Conservation (phyloP, 2,329 filamentous ascomycete genomes). For the Emergomyces orientalis region DNA sequence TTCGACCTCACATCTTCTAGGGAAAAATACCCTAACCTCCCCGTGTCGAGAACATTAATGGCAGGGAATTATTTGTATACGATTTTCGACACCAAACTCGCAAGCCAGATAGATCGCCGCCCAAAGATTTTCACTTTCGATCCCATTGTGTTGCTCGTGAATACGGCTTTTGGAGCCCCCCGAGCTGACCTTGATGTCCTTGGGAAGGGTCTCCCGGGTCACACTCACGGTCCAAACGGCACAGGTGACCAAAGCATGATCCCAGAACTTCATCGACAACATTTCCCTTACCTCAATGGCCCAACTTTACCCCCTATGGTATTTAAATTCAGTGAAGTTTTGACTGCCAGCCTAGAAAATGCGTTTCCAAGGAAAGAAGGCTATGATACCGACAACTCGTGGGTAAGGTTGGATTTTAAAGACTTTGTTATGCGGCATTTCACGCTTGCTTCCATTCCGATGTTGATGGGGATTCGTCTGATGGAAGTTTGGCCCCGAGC, state of each 20-base stretch:
- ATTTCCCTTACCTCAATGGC: conserved; percentile 12
- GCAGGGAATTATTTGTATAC: conserved; percentile 18
- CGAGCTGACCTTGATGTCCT: conserved; percentile 16
- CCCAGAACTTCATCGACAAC: conserved; percentile 13
- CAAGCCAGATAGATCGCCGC: conserved; percentile 16
- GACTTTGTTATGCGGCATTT: conserved; percentile 15
- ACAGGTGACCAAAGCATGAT: conserved; percentile 13
- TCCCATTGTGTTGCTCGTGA: conserved; percentile 13
- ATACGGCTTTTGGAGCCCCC: conserved; percentile 15
- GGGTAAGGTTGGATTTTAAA: conserved; percentile 17
- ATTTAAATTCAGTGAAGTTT: conserved; percentile 14
- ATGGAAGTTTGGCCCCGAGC: conserved; percentile 17
- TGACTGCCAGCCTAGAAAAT: conserved; percentile 15
- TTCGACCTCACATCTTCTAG: background rate
- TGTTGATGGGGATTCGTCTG: conserved; percentile 17
- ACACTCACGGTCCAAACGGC: conserved; percentile 2
- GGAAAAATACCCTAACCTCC: conserved; percentile 9
- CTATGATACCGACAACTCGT: conserved; percentile 8
- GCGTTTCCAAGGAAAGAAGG: conserved; percentile 13
- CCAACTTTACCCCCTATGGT: conserved; percentile 11
- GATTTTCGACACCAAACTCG: conserved; percentile 19
- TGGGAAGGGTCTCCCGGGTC: conserved; percentile 12
- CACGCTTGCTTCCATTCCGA: conserved; percentile 16
- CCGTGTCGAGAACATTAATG: conserved; percentile 9
- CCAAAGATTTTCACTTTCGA: conserved; percentile 18